Evolutionary conservation across 2,329 filamentous ascomycete species (phyloP).

Genomic region (Cladosporium sp.): DNA sequence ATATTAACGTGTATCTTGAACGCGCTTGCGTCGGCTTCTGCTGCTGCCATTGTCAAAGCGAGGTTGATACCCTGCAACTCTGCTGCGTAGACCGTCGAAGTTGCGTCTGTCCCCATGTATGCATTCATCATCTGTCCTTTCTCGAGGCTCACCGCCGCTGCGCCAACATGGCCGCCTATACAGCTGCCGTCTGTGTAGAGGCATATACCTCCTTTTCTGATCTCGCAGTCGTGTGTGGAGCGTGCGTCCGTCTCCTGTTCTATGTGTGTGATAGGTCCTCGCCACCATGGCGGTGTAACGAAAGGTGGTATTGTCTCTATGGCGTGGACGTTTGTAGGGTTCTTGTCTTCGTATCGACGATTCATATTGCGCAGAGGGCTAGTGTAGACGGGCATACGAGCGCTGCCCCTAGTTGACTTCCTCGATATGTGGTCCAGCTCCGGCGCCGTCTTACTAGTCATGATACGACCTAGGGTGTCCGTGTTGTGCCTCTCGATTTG

Average conservation of each 20-base stretch:
- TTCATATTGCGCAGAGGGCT: constrained; percentile 8
- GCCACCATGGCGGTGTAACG: not conserved
- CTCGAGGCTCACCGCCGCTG: not conserved
- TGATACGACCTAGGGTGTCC: constrained; percentile 1
- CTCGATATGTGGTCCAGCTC: not conserved
- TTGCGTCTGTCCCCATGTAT: constrained; percentile 1
- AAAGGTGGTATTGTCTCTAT: constrained; percentile 9
- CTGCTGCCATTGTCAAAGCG: not conserved
- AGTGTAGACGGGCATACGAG: not conserved
- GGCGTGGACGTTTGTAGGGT: not conserved
- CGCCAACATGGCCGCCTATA: constrained; percentile 1
- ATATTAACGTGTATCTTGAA: not conserved
- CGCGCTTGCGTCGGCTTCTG: not conserved
- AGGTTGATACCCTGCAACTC: not conserved
- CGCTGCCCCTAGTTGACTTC: constrained; percentile 1
- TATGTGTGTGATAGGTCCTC: constrained; percentile 5
- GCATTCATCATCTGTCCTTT: not conserved
- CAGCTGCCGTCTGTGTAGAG: constrained; percentile 10
- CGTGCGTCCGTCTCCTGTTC: constrained; percentile 2
- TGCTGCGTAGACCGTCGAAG: not conserved
- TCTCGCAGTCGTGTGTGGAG: not conserved
- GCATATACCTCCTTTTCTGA: not conserved
- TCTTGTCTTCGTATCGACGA: not conserved
- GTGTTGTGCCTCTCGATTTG: constrained; percentile 12
- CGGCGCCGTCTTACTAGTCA: not conserved